Evolutionary conservation across 148 eudicot species (phyloP).

Genomic region (Fagopyrum esculentum): DNA sequence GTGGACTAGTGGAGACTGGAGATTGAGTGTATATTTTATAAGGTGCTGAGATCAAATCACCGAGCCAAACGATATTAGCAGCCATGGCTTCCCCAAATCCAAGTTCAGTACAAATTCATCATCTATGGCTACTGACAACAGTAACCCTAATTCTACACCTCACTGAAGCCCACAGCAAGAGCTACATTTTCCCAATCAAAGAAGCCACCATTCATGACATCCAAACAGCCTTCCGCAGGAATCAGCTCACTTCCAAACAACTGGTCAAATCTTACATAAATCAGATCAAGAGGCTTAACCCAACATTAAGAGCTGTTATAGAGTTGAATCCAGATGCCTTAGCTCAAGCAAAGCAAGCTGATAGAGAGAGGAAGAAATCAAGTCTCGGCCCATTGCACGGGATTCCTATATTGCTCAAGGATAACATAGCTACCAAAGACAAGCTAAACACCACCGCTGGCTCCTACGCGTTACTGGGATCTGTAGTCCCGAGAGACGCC

Average conservation of each 20-base stretch:
- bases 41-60: no score
- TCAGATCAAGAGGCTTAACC: slow-evolving; percentile 42
- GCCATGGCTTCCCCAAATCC: slow-evolving; percentile 1
- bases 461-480: slow-evolving; percentile 29
- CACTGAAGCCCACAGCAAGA: not conserved
- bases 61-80: not conserved
- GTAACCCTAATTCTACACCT: not conserved
- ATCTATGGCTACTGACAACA: not conserved
- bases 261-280: slow-evolving; percentile 47
- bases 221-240: slow-evolving; percentile 37
- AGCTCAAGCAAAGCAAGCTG: slow-evolving; percentile 22
- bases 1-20: no score
- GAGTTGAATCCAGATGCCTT: slow-evolving; percentile 36
- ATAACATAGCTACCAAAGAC: slow-evolving; percentile 29
- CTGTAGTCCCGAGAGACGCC: slow-evolving; percentile 19
- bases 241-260: slow-evolving; percentile 40
- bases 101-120: not conserved
- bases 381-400: slow-evolving; percentile 17
- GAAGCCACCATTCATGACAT: slow-evolving; percentile 43
- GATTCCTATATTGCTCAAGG: slow-evolving; percentile 33
- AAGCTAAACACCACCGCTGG: slow-evolving; percentile 29
- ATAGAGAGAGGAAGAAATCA: slow-evolving; percentile 13
- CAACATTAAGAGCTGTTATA: slow-evolving; percentile 26
- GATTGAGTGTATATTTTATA: no score
- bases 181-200: slow-evolving; percentile 26